Conservation (phyloP, 495 filamentous ascomycete species). For the Penicillium manginii region DNA sequence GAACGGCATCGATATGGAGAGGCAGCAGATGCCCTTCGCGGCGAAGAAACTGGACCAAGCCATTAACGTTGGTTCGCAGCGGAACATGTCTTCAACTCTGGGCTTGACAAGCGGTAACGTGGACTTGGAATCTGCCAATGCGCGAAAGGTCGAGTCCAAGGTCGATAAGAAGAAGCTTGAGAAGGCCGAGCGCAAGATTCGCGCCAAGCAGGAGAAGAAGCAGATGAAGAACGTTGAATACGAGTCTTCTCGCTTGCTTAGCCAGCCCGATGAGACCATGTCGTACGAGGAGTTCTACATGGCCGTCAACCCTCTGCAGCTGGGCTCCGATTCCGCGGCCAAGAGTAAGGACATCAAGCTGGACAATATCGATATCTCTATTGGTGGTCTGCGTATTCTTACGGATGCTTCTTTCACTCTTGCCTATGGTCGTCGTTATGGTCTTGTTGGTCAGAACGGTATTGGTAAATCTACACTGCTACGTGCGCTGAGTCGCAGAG, state of each 20-base stretch:
- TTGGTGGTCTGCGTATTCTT: slow-evolving; percentile 85
- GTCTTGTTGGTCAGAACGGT: slow-evolving; percentile 98
- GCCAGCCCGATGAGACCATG: slow-evolving; percentile 80
- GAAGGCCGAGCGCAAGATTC: slow-evolving; percentile 97
- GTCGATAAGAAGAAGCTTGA: slow-evolving; percentile 99
- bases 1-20: slow-evolving; percentile 72
- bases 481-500: slow-evolving; percentile 87
- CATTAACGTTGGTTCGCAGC: slow-evolving; percentile 90
- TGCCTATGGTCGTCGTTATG: slow-evolving; percentile 92
- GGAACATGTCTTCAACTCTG: slow-evolving; percentile 93
- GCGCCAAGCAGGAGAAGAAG: slow-evolving; percentile 98
- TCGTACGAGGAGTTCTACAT: slow-evolving; percentile 99
- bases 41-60: slow-evolving; percentile 91
- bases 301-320: slow-evolving; percentile 94
- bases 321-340: slow-evolving; percentile 69
- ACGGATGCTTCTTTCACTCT: slow-evolving; percentile 88
- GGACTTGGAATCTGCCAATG: slow-evolving; percentile 90
- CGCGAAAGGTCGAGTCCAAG: slow-evolving; percentile 91
- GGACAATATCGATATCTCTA: slow-evolving; percentile 91
- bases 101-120: slow-evolving; percentile 82
- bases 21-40: slow-evolving; percentile 67
- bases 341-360: slow-evolving; percentile 99
- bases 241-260: slow-evolving; percentile 88
- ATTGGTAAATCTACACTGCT: slow-evolving; percentile 97
- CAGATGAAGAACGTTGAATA: slow-evolving; percentile 97